These are phyloP conservation scores for Wilcoxina mikolae DNA, from an alignment of 495 filamentous ascomycete genomes.

Conservation along the genomic window DNA sequence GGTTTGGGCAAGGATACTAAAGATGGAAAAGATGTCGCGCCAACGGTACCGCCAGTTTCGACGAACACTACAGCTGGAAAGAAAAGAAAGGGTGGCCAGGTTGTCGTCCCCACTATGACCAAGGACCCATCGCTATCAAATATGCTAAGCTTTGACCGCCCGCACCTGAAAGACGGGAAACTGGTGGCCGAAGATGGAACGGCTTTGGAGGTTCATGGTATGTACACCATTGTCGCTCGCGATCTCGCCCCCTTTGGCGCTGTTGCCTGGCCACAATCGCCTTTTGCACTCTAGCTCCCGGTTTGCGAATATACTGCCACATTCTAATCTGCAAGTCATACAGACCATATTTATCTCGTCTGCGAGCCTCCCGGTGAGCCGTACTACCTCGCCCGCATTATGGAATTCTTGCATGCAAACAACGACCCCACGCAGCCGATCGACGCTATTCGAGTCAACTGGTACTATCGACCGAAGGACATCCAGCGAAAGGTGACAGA, in stretches of 20 bases:
- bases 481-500: conserved; percentile 84
- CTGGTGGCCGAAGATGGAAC: conserved; percentile 86
- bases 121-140: conserved; percentile 39
- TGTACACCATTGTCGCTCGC: conserved; percentile 29
- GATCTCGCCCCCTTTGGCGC: neutral
- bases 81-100: conserved; percentile 29
- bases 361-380: conserved; percentile 97
- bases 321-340: neutral
- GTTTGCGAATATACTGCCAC: neutral
- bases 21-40: conserved; percentile 18
- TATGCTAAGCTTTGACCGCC: conserved; percentile 73
- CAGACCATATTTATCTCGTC: conserved; percentile 93
- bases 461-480: conserved; percentile 94
- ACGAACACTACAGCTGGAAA: conserved; percentile 29
- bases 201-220: conserved; percentile 70
- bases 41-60: conserved; percentile 5
- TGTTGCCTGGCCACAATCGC: conserved; percentile 7
- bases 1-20: conserved; percentile 33
- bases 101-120: conserved; percentile 13
- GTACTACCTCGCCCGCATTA: conserved; percentile 92
- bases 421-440: conserved; percentile 58
- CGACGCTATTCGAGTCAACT: conserved; percentile 84
- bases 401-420: conserved; percentile 83
- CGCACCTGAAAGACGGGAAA: conserved; percentile 58
- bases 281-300: conserved; percentile 4